Evolutionary conservation across 306 rosid species (phyloP).

Genomic region (Medicago ruthenica): DNA sequence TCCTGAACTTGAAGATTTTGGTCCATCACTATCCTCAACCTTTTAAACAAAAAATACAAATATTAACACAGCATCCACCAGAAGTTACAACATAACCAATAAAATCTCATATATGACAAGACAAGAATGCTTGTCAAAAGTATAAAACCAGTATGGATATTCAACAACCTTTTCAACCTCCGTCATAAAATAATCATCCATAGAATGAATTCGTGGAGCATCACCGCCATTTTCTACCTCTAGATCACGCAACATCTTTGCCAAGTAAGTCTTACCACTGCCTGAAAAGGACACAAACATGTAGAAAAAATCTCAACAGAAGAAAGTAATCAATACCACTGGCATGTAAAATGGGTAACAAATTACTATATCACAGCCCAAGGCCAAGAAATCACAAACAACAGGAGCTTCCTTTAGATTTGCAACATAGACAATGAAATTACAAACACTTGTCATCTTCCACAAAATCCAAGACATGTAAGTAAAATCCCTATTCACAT

Average conservation of each 20-base stretch:
- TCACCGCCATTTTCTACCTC: slow-evolving; percentile 90
- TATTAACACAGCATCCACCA: slow-evolving; percentile 33
- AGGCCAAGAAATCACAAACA: slow-evolving; percentile 22
- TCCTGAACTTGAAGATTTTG: slow-evolving; percentile 72
- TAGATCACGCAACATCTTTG: slow-evolving; percentile 92
- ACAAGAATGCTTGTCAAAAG: slow-evolving; percentile 11
- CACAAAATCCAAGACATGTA: slow-evolving; percentile 19
- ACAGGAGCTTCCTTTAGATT: slow-evolving; percentile 25
- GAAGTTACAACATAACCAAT: slow-evolving; percentile 15
- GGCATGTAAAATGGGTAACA: slow-evolving; percentile 13
- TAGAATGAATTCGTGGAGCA: slow-evolving; percentile 95
- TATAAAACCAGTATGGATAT: slow-evolving; percentile 26
- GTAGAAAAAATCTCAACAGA: slow-evolving; percentile 26
- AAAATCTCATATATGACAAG: slow-evolving; percentile 22
- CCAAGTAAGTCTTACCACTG: slow-evolving; percentile 96
- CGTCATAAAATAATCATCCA: slow-evolving; percentile 97
- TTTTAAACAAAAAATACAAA: slow-evolving; percentile 43
- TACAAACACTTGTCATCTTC: slow-evolving; percentile 13
- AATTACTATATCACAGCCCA: slow-evolving; percentile 1
- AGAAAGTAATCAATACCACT: slow-evolving; percentile 33
- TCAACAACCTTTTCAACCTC: slow-evolving; percentile 93
- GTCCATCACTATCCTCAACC: slow-evolving; percentile 75
- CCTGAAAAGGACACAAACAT: slow-evolving; percentile 58
- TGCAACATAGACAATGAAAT: slow-evolving; percentile 18
- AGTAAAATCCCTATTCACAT: slow-evolving; percentile 12